These are phyloP conservation scores for Symmetrospora coprosmae DNA, from an alignment of 768 basidiomycete species.

Conservation along the genomic window DNA sequence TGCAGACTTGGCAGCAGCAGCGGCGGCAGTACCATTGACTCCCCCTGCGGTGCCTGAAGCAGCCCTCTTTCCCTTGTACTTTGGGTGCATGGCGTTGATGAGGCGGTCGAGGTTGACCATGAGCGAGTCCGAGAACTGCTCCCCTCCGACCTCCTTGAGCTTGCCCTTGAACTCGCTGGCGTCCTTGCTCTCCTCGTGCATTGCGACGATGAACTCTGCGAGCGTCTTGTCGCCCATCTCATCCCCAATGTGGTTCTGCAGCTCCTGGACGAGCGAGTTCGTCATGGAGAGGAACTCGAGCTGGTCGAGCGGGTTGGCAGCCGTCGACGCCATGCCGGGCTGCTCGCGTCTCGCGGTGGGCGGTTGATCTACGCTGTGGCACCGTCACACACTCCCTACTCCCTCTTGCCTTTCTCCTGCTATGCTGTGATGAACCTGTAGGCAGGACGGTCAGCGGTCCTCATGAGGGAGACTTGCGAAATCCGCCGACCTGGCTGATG, in stretches of 20 bases:
- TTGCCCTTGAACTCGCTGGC: constrained; percentile 66
- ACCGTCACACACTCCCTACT: no score
- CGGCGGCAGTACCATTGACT: constrained; percentile 31
- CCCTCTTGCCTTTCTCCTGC: no score
- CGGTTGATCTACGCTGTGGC: no score
- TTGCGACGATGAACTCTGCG: constrained; percentile 82
- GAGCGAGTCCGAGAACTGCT: constrained; percentile 69
- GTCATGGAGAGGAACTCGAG: constrained; percentile 86
- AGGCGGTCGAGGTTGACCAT: constrained; percentile 86
- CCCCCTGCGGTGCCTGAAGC: constrained; percentile 27
- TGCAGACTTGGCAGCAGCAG: constrained; percentile 32
- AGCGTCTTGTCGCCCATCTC: constrained; percentile 70
- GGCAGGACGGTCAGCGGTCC: no score
- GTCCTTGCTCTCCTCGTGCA: constrained; percentile 71
- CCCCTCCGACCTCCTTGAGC: constrained; percentile 60
- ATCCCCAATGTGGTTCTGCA: constrained; percentile 15
- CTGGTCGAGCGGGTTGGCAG: constrained; percentile 57
- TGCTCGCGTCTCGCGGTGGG: no score
- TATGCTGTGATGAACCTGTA: no score
- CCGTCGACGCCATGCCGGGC: not conserved
- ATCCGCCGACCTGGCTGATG: not conserved
- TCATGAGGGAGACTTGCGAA: not conserved
- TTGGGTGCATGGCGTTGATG: constrained; percentile 86
- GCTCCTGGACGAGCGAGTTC: constrained; percentile 75
- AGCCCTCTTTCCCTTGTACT: constrained; percentile 56